Evolutionary conservation across 176 grass and related monocot species (phyloP), one percentile per base, ranked within the genome.

Genomic region (Oryza longistaminata): DNA sequence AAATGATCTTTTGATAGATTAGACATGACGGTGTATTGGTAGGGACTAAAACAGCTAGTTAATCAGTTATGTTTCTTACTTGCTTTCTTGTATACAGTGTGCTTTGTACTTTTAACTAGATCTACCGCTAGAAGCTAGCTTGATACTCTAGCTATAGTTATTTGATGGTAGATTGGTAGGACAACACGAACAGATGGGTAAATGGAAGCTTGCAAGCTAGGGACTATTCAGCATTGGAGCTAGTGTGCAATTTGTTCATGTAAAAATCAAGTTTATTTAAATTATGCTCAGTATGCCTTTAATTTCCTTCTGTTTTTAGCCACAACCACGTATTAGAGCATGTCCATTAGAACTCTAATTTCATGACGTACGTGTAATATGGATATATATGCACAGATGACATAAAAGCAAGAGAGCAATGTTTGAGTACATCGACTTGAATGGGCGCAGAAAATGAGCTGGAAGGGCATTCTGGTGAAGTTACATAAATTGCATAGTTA

Each of bases 1-100:
- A 78, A 2, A 86, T 68, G 68, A 58, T 70, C 60, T 80, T 76
- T 44, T 31, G 35, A 48, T 65, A 16, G 45, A 78, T 48, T 79
- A 46, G 79, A 72, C 3, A 73, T 43, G 44, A 44, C 58, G 26
- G 26, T 77, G 35, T 68, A 72, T 66, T 53, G 46, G 44, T 73
- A 86, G 53, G 66, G 37, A 42, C 58, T 55, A 15, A 58, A 58
- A 58, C 53, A 73, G 33, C 12, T 44, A 81, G 42, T 40, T 55
- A 49, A 75, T 26, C 24, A 61, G 4, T 25, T 68, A 17, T 60
- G 44, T 34, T 84, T 66, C 13, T 29, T 35, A 53, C 58, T 29
- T 12, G 53, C 58, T 62, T 62, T 52, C 15, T 49, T 74, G 25
- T 62, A 52, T 66, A 15, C 44, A 66, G 73, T 39, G 6, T 45